Evolutionary conservation across 257 asterid species (phyloP).

Genomic region (Lantana camara): DNA sequence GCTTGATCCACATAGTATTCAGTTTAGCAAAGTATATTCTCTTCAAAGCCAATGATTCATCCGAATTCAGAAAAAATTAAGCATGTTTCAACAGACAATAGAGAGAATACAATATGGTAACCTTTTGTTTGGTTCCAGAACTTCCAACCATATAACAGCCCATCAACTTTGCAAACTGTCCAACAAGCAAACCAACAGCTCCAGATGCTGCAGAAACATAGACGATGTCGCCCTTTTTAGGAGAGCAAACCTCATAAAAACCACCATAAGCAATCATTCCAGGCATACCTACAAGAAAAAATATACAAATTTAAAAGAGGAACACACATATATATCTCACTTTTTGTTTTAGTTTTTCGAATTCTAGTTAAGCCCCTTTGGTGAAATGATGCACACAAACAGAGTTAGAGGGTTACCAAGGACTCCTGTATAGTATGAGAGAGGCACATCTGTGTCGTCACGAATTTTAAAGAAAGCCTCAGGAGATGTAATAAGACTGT

Average conservation of each 20-base stretch:
- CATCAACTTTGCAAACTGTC: slow-evolving; percentile 43
- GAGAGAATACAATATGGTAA: background rate
- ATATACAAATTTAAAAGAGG: background rate
- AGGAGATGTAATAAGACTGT: slow-evolving; percentile 27
- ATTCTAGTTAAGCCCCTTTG: too few relatives aligned
- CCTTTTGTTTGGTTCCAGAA: slow-evolving; percentile 55
- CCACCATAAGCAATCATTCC: slow-evolving; percentile 48
- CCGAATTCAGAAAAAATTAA: too few relatives aligned
- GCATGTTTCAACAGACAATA: too few relatives aligned
- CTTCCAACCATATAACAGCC: slow-evolving; percentile 59
- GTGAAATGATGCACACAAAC: too few relatives aligned
- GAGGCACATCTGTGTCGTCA: slow-evolving; percentile 46
- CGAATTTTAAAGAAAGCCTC: slow-evolving; percentile 29
- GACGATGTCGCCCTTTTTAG: slow-evolving; percentile 44
- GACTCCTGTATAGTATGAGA: slow-evolving; percentile 60
- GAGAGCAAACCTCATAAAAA: slow-evolving; percentile 37
- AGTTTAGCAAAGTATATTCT: too few relatives aligned
- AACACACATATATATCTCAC: too few relatives aligned
- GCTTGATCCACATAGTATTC: too few relatives aligned
- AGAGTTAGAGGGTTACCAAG: too few relatives aligned
- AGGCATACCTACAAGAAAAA: slow-evolving; percentile 42
- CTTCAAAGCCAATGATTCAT: too few relatives aligned
- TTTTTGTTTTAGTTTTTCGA: too few relatives aligned
- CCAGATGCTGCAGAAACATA: slow-evolving; percentile 45
- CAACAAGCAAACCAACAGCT: slow-evolving; percentile 47